Percentiles rank a stretch among this genome's conserved stretches.
phyloP scores from a whole-genome alignment of 352 stramenopile species.

The Aphanomyces astaci region DNA sequence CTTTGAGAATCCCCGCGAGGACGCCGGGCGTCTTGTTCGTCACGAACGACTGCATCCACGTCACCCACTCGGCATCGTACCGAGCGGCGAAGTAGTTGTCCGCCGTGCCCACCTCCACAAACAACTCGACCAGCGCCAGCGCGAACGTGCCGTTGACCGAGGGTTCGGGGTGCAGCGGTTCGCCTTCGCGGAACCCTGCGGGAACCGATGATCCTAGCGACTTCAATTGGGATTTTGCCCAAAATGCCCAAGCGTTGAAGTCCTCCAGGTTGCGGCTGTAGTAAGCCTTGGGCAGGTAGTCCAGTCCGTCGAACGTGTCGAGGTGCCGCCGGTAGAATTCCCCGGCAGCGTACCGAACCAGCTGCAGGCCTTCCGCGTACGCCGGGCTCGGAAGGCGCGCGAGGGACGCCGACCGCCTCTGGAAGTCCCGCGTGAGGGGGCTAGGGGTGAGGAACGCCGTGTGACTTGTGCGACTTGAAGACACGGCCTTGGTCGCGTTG shows the following conservation, averaged over 20 bases:
- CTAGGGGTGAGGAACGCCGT: slow-evolving; percentile 65
- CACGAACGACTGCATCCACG: slow-evolving; percentile 54
- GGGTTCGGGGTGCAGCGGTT: slow-evolving; percentile 45
- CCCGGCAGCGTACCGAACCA: slow-evolving; percentile 66
- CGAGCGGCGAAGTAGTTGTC: slow-evolving; percentile 56
- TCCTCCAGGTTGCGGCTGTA: slow-evolving; percentile 41
- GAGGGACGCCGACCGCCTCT: slow-evolving; percentile 46
- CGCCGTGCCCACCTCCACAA: slow-evolving; percentile 41
- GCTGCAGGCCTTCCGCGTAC: slow-evolving; percentile 61
- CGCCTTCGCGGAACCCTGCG: slow-evolving; percentile 50
- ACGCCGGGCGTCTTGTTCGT: slow-evolving; percentile 43
- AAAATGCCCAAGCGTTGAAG: slow-evolving; percentile 58
- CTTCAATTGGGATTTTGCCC: slow-evolving; percentile 44
- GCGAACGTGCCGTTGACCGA: slow-evolving; percentile 49
- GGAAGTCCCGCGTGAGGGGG: slow-evolving; percentile 66
- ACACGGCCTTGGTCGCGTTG: slow-evolving; percentile 56
- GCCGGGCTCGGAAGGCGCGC: slow-evolving; percentile 60
- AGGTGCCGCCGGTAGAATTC: slow-evolving; percentile 79
- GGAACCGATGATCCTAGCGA: slow-evolving; percentile 39
- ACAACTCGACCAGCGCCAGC: slow-evolving; percentile 52
- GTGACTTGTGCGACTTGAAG: slow-evolving; percentile 63
- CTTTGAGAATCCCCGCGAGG: slow-evolving; percentile 37
- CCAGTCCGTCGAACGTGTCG: slow-evolving; percentile 69
- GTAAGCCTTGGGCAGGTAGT: slow-evolving; percentile 51
- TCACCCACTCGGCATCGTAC: slow-evolving; percentile 43